phyloP scores from a whole-genome alignment of 805 yeast species.

The Lipomyces orientalis region DNA sequence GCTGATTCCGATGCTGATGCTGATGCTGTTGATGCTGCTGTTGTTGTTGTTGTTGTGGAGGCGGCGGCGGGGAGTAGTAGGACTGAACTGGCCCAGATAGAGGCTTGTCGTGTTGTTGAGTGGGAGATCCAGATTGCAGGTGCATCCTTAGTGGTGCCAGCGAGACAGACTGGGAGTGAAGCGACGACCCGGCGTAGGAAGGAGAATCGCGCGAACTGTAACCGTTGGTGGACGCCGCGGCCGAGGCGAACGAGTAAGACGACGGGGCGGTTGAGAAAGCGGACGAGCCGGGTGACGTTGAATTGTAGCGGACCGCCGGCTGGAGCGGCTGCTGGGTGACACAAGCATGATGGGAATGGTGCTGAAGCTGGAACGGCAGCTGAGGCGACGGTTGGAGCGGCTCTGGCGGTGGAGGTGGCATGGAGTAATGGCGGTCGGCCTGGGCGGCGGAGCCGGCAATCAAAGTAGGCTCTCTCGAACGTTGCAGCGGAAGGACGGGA shows the following conservation, averaged over 20 bases:
- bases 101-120: not conserved
- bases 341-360: not conserved
- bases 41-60: not conserved
- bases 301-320: not conserved
- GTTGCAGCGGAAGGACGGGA: not conserved
- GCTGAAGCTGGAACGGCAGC: constrained; percentile 11
- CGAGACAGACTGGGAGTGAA: not conserved
- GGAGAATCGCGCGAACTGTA: not conserved
- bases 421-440: not conserved
- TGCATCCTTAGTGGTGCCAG: not conserved
- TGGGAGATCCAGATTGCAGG: not conserved
- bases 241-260: not conserved
- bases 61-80: constrained; percentile 1
- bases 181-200: not conserved
- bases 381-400: constrained; percentile 4
- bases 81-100: not conserved
- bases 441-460: constrained; percentile 7
- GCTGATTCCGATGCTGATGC: constrained; percentile 4
- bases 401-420: constrained; percentile 10
- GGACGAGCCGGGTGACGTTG: not conserved
- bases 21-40: not conserved
- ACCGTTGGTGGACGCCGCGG: not conserved
- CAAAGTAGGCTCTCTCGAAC: not conserved
- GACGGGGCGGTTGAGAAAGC: not conserved
- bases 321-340: constrained; percentile 7